Percentiles rank a stretch among this genome's conserved stretches.
These are phyloP conservation scores for Dioscorea alata DNA, from an alignment of 106 monocot species.

Conservation along the genomic window DNA sequence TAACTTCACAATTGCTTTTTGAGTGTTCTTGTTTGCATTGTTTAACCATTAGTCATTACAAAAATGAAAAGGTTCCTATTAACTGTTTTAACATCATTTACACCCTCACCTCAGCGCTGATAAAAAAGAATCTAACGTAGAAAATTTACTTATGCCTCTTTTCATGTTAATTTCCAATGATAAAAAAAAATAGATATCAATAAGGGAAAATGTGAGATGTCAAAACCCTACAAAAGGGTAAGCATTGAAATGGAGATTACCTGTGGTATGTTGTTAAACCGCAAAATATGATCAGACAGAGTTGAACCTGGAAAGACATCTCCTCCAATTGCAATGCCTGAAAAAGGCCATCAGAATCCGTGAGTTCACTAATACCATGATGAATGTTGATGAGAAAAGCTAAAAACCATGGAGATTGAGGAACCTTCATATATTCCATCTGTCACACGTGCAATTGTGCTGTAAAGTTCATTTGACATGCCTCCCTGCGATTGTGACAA, in stretches of 20 bases:
- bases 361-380: background rate
- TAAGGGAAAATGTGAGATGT: too few species aligned
- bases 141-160: too few species aligned
- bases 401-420: background rate
- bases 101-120: too few species aligned
- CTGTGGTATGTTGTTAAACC: conserved; percentile 97
- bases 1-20: too few species aligned
- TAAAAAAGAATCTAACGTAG: too few species aligned
- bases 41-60: too few species aligned
- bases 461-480: conserved; percentile 98
- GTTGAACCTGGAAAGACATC: conserved; percentile 99
- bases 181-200: too few species aligned
- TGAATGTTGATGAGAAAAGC: background rate
- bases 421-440: conserved; percentile 99
- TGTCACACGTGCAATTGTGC: conserved; percentile 93
- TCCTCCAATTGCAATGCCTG: conserved; percentile 96
- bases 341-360: background rate
- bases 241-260: conserved; percentile 17
- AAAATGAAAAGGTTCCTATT: too few species aligned
- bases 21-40: too few species aligned
- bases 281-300: conserved; percentile 90
- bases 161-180: too few species aligned
- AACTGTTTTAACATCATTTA: too few species aligned
- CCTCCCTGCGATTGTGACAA: conserved; percentile 67
- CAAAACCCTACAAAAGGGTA: too few species aligned